These are phyloP conservation scores for Candida anglica DNA, from an alignment of 805 yeast genomes.

Conservation along the genomic window DNA sequence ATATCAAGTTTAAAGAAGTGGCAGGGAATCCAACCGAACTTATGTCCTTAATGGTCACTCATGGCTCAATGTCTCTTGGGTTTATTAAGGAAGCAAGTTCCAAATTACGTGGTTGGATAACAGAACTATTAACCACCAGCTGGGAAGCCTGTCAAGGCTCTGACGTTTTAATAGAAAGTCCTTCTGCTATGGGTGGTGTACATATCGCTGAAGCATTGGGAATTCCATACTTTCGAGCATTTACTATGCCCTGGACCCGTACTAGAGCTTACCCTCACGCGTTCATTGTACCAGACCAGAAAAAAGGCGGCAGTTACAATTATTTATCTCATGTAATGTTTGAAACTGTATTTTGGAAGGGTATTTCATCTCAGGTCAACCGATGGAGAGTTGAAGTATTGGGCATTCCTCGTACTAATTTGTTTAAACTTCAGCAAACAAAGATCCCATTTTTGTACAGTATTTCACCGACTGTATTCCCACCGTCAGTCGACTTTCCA, in stretches of 20 bases:
- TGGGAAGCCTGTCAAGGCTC: constrained; percentile 86
- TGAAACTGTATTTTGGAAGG: constrained; percentile 92
- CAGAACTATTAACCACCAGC: constrained; percentile 62
- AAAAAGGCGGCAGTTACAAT: constrained; percentile 88
- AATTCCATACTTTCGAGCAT: constrained; percentile 90
- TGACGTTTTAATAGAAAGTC: constrained; percentile 89
- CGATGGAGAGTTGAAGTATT: constrained; percentile 76
- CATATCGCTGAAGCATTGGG: constrained; percentile 91
- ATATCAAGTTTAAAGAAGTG: constrained; percentile 63
- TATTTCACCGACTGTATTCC: constrained; percentile 82
- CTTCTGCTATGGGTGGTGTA: constrained; percentile 92
- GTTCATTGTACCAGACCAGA: constrained; percentile 89
- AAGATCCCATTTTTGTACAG: constrained; percentile 87
- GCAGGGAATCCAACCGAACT: constrained; percentile 94
- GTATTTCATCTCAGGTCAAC: constrained; percentile 82
- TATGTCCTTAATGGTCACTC: constrained; percentile 89
- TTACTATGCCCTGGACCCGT: constrained; percentile 98
- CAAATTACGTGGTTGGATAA: constrained; percentile 80
- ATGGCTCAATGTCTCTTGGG: constrained; percentile 80
- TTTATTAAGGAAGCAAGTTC: constrained; percentile 79
- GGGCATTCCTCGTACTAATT: constrained; percentile 61
- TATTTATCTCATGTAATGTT: constrained; percentile 89
- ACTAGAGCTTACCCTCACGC: constrained; percentile 97
- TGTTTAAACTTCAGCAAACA: constrained; percentile 67
- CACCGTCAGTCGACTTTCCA: constrained; percentile 89